These are phyloP conservation scores for Cordyceps fumosorosea DNA, from an alignment of 2,329 filamentous ascomycete species.

Conservation along the genomic window DNA sequence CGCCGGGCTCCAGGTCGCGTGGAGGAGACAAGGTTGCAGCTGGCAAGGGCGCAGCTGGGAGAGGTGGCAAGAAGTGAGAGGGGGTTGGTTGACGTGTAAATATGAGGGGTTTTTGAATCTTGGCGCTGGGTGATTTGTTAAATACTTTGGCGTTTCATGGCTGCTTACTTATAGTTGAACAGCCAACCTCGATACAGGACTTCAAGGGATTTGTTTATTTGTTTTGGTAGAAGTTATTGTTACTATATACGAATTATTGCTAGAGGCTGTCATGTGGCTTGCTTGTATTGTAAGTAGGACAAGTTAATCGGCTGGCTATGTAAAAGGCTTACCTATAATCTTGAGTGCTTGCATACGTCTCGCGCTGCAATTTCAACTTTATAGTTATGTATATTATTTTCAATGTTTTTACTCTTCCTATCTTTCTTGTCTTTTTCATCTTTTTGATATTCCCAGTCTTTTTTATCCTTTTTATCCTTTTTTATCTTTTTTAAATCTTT, in stretches of 20 bases:
- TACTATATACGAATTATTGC: background rate
- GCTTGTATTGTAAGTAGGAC: no score
- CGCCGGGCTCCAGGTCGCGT: background rate
- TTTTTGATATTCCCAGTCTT: no score
- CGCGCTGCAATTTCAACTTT: no score
- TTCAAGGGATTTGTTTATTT: background rate
- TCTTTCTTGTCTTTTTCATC: no score
- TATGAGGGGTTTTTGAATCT: background rate
- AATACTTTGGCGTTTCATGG: background rate
- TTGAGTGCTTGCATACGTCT: no score
- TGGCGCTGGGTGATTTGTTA: background rate
- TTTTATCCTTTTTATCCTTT: background rate
- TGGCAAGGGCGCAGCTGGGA: background rate
- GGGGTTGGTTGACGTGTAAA: background rate
- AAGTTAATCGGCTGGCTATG: no score
- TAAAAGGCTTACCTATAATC: no score
- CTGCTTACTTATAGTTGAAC: background rate
- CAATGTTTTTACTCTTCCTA: no score
- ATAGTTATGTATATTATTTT: no score
- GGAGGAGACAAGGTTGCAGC: background rate
- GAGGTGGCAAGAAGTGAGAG: slow-evolving; percentile 1
- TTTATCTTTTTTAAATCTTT: no score
- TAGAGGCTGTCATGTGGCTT: background rate
- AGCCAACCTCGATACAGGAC: background rate
- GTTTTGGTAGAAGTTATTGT: background rate